Conservation (phyloP, 2,329 filamentous ascomycete genomes). For the Aspergillus sergii region DNA sequence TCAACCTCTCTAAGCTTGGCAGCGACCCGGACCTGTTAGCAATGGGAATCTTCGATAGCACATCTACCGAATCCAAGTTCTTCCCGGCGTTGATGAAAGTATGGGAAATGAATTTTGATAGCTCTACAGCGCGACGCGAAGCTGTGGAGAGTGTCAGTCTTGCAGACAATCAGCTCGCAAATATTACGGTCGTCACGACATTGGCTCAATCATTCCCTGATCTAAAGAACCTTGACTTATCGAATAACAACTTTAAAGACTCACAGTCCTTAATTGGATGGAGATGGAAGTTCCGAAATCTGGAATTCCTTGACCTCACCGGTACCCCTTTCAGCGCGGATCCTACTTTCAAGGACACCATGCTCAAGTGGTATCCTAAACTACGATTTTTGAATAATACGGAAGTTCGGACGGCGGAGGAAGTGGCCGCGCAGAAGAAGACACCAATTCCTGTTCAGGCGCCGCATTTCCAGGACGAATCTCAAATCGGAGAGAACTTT, state of each 20-base stretch:
- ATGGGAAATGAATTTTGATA: constrained; percentile 76
- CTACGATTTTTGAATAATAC: constrained; percentile 75
- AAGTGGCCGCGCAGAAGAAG: constrained; percentile 62
- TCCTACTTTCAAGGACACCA: constrained; percentile 65
- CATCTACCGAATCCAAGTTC: constrained; percentile 76
- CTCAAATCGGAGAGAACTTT: constrained; percentile 74
- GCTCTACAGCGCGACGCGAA: constrained; percentile 69
- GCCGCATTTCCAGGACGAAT: constrained; percentile 73
- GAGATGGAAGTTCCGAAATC: constrained; percentile 74
- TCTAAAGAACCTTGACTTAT: constrained; percentile 85
- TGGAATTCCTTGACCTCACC: constrained; percentile 79
- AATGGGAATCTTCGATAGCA: constrained; percentile 74
- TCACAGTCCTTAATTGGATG: constrained; percentile 71
- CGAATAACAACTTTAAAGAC: constrained; percentile 74
- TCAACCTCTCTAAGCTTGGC: constrained; percentile 79
- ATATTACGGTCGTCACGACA: constrained; percentile 71
- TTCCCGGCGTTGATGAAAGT: constrained; percentile 91
- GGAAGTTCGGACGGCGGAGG: constrained; percentile 72
- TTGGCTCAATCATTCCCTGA: constrained; percentile 81
- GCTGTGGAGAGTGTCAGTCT: constrained; percentile 82
- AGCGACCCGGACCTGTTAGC: constrained; percentile 70
- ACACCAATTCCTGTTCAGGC: constrained; percentile 64
- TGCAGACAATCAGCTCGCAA: constrained; percentile 75
- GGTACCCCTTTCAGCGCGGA: constrained; percentile 72
- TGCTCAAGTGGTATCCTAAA: constrained; percentile 81